phyloP scores from a whole-genome alignment of 495 filamentous ascomycete species.

The Xylaria cubensis region DNA sequence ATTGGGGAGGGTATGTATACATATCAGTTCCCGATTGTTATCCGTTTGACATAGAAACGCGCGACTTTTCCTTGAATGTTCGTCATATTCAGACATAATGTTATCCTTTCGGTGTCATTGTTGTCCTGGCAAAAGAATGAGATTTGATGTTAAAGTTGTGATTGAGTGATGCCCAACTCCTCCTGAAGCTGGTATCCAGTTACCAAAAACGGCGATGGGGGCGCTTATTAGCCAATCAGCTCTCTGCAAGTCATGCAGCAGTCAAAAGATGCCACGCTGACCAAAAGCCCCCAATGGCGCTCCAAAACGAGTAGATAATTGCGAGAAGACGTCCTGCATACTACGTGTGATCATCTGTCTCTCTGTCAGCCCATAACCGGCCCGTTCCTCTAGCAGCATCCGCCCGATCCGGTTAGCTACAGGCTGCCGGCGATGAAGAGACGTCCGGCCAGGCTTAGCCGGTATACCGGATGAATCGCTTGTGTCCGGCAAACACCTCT shows the following conservation, averaged over 20 bases:
- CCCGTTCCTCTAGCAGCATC: neutral
- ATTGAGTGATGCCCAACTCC: neutral
- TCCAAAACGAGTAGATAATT: neutral
- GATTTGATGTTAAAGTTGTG: neutral
- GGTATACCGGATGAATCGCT: conserved; percentile 21
- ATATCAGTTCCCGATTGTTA: neutral
- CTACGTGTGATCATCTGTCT: conserved; percentile 17
- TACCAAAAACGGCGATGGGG: conserved; percentile 21
- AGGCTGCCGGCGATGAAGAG: conserved; percentile 11
- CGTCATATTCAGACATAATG: neutral
- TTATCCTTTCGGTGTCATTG: neutral
- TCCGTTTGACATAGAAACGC: neutral
- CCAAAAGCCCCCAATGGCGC: neutral
- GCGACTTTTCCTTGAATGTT: neutral
- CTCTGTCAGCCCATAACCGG: neutral
- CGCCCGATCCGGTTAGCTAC: neutral
- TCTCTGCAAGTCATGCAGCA: neutral
- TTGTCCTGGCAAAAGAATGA: neutral
- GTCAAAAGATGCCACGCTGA: conserved; percentile 5
- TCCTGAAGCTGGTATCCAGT: neutral
- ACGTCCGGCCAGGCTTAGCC: conserved; percentile 11
- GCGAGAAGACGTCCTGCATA: conserved; percentile 22
- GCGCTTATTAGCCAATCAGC: conserved; percentile 13
- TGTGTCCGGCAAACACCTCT: neutral
- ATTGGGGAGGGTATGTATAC: neutral